These are phyloP conservation scores for Thecaphora thlaspeos DNA, from an alignment of 1,284 basidiomycete genomes.

Conservation along the genomic window DNA sequence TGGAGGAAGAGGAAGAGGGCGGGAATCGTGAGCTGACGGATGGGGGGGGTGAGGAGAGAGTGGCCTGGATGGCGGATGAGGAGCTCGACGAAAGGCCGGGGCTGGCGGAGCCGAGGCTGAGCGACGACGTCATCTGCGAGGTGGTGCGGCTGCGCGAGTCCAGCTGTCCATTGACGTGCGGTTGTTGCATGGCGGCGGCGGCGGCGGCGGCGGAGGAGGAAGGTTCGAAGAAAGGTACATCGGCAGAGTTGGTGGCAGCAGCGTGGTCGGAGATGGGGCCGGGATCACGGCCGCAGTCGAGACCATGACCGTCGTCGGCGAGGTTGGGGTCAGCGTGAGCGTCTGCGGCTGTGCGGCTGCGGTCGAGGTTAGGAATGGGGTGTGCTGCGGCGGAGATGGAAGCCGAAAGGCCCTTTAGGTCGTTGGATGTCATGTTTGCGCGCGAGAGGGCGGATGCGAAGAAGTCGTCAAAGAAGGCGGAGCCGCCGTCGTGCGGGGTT, in stretches of 20 bases:
- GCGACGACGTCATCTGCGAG: constrained; percentile 5
- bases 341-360: background rate
- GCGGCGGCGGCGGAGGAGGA: constrained; percentile 1
- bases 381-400: constrained; percentile 9
- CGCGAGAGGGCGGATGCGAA: constrained; percentile 30
- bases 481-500: constrained; percentile 5
- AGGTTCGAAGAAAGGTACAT: background rate
- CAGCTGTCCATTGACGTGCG: constrained; percentile 3
- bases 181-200: background rate
- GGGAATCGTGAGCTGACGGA: background rate
- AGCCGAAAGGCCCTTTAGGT: constrained; percentile 15
- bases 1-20: background rate
- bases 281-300: constrained; percentile 36
- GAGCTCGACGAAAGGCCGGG: constrained; percentile 7
- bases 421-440: constrained; percentile 27
- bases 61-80: constrained; percentile 12
- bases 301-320: constrained; percentile 28
- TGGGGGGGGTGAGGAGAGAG: background rate
- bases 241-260: background rate
- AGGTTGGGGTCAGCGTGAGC: background rate
- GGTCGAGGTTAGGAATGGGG: constrained; percentile 17
- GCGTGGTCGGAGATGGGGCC: constrained; percentile 12
- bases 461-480: constrained; percentile 33
- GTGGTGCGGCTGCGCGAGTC: constrained; percentile 16
- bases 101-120: constrained; percentile 15